These are phyloP conservation scores for Heracleum sosnowskyi DNA, from an alignment of 129 eudicot genomes.

Conservation along the genomic window DNA sequence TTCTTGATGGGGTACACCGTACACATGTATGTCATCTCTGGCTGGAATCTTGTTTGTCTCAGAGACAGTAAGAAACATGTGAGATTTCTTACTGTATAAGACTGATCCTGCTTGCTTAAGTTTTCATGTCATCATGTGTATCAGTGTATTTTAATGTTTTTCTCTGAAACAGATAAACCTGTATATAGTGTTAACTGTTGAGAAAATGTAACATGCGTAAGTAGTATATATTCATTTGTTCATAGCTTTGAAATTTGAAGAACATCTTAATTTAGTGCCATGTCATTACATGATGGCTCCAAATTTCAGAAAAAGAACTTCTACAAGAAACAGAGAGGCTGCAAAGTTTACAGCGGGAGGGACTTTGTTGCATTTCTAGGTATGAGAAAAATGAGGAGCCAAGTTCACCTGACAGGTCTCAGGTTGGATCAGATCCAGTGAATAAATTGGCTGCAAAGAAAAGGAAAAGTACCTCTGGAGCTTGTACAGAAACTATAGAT, in stretches of 20 bases:
- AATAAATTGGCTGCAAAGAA: slow-evolving; percentile 14
- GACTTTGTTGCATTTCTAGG: slow-evolving; percentile 15
- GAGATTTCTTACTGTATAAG: not conserved
- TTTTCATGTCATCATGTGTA: not conserved
- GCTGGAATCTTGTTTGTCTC: not conserved
- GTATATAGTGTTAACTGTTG: not conserved
- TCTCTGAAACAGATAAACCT: not conserved
- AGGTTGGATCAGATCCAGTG: slow-evolving; percentile 15
- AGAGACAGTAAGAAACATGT: not conserved
- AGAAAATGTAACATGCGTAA: not conserved
- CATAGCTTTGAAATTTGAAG: not conserved
- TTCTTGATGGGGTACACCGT: not conserved
- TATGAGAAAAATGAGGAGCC: slow-evolving; percentile 18
- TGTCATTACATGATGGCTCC: slow-evolving; percentile 1
- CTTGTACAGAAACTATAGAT: slow-evolving; percentile 21
- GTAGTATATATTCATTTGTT: not conserved
- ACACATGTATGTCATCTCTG: not conserved
- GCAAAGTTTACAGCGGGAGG: slow-evolving; percentile 27
- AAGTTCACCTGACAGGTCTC: slow-evolving; percentile 25
- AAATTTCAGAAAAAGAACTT: slow-evolving; percentile 53
- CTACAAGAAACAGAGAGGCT: slow-evolving; percentile 56
- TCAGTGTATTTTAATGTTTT: not conserved
- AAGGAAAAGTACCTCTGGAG: slow-evolving; percentile 34
- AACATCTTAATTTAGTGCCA: not conserved
- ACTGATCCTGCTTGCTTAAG: not conserved